Conservation (phyloP, 768 basidiomycete species). For the Boletus insuetus region DNA sequence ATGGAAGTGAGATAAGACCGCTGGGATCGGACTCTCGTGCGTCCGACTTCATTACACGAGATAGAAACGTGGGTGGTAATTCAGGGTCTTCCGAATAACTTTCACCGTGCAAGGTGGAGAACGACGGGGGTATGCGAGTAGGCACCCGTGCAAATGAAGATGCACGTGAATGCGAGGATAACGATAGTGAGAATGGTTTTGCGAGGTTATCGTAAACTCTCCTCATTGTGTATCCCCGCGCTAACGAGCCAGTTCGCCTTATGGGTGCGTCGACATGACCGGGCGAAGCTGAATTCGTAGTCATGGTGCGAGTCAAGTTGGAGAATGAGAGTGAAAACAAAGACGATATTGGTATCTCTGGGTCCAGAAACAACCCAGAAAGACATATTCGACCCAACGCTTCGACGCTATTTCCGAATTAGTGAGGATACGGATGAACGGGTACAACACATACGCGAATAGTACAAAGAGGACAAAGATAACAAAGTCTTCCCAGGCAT, state of each 20-base stretch:
- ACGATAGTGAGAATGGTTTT: constrained; percentile 48
- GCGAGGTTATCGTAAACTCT: constrained; percentile 44
- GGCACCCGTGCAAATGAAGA: constrained; percentile 15
- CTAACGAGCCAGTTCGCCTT: constrained; percentile 35
- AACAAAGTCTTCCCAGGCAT: constrained; percentile 82
- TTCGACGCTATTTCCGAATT: constrained; percentile 56
- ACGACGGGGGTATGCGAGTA: constrained; percentile 6
- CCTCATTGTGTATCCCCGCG: constrained; percentile 43
- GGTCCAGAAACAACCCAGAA: constrained; percentile 85
- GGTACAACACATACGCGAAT: constrained; percentile 66
- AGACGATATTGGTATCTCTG: constrained; percentile 57
- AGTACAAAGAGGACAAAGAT: constrained; percentile 78
- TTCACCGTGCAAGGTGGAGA: background rate
- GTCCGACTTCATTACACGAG: constrained; percentile 45
- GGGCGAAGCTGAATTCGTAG: constrained; percentile 27
- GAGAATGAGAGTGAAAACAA: constrained; percentile 43
- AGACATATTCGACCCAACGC: constrained; percentile 84
- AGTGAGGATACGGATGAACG: background rate
- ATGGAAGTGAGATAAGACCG: constrained; percentile 50
- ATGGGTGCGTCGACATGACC: constrained; percentile 20
- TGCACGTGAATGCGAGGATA: constrained; percentile 30
- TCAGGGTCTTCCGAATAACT: constrained; percentile 37
- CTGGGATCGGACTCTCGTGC: constrained; percentile 33
- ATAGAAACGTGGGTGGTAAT: constrained; percentile 49
- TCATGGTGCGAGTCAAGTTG: constrained; percentile 14